A percentile compares a stretch with the other conserved stretches of the same genome.
phyloP scores from a whole-genome alignment of 78 protist species.

The Dictyostelium citrinum region DNA sequence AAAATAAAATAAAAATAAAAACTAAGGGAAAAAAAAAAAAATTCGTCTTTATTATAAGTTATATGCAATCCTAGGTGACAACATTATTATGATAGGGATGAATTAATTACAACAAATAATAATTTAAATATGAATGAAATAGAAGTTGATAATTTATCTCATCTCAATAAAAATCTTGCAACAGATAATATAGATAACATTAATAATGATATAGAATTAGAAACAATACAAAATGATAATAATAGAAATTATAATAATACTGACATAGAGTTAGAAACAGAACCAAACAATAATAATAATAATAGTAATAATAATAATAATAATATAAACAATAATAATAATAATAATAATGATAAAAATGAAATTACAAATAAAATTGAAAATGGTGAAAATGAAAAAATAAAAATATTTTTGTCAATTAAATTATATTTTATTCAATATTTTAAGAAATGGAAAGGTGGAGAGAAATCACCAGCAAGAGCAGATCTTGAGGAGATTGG shows the following conservation, averaged over 20 bases:
- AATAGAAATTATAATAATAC: not conserved
- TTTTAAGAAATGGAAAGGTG: not conserved
- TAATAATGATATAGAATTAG: not conserved
- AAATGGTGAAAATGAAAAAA: not conserved
- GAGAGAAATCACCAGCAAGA: not conserved
- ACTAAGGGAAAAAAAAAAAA: too few relatives aligned
- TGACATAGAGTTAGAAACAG: not conserved
- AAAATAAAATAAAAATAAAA: too few relatives aligned
- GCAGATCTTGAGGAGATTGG: constrained; percentile 25
- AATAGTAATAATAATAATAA: constrained; percentile 10
- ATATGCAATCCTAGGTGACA: too few relatives aligned
- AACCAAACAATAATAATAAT: not conserved
- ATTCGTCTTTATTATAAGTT: too few relatives aligned
- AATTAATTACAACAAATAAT: not conserved
- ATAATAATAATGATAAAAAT: not conserved
- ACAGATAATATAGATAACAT: not conserved
- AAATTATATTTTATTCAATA: not conserved
- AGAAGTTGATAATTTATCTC: not conserved
- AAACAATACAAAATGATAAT: not conserved
- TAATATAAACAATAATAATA: not conserved
- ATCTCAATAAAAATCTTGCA: not conserved
- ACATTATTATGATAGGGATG: not conserved
- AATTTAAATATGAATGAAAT: not conserved
- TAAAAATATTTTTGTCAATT: not conserved
- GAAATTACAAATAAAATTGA: not conserved